Evolutionary conservation across 2,329 filamentous ascomycete species (phyloP), one percentile per base, ranked within the genome.

Genomic region (Monosporascus sp.): DNA sequence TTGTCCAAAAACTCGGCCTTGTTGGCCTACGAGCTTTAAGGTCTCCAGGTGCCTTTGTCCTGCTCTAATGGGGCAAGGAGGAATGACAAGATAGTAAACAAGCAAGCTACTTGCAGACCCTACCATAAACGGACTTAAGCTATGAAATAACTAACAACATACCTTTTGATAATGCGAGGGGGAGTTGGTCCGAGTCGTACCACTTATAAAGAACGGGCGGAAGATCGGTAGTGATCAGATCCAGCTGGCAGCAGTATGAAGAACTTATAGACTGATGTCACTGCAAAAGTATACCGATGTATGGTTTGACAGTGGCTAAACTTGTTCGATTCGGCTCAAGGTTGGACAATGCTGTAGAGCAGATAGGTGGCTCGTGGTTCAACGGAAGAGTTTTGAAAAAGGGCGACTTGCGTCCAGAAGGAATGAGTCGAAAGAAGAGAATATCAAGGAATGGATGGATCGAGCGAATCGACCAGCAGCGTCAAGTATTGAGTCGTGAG

Each of bases 371-470:
- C 17, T 46, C 42, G 20, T 46, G 42, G 11, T 15, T 46, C 42
- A 24, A 24, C 22, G 22, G 42, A 25, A 9, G 25, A 15, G 38
- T 8, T 18, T 3, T 34, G 57, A 53, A 44, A 47, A 54, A 51
- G 62, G 63, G 62, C 64, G 64, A 53, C 64, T 66, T 59, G 64
- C 64, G 64, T 64, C 63, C 60, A 50, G 50, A 57, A 60, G 49
- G 56, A 64, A 60, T 62, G 60, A 58, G 58, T n/a, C 22, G 25
- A 61, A 51, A 39, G 58, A 55, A 54, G 49, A 53, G 54, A 60
- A 62, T 11, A 46, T 56, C 61, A 61, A 56, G 52, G 59, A 55
- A 56, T 51, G 51, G 39, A 51, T 60, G 53, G 62, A 61, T 52
- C 60, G 56, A 62, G 52, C 63, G 53, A 59, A 61, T 60, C 54